Evolutionary conservation across 1,139 yeast genomes (phyloP).

Genomic region (Scheffersomyces insectosa): DNA sequence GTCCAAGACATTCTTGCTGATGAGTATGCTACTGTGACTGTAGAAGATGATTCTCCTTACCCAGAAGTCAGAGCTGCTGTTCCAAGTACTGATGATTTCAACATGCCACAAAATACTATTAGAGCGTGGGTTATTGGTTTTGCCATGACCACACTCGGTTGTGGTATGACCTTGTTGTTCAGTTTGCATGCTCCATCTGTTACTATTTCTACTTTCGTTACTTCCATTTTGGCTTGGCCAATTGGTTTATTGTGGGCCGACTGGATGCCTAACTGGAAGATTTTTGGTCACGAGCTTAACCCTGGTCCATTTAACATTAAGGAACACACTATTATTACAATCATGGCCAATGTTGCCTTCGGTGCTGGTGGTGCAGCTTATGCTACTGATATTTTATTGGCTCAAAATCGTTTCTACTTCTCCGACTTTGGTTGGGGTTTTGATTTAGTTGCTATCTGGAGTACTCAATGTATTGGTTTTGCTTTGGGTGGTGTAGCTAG

Average conservation of each 20-base stretch:
- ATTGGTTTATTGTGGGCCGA: slow-evolving; percentile 54
- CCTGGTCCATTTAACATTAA: slow-evolving; percentile 67
- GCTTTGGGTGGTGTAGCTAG: slow-evolving; percentile 63
- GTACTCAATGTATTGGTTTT: slow-evolving; percentile 65
- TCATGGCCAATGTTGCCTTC: slow-evolving; percentile 61
- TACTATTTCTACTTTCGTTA: slow-evolving; percentile 53
- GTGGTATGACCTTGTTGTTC: slow-evolving; percentile 61
- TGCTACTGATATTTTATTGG: slow-evolving; percentile 58
- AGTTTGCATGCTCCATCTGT: slow-evolving; percentile 60
- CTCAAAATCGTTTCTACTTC: slow-evolving; percentile 53
- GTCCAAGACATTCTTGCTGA: slow-evolving; percentile 26
- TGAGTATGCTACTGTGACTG: slow-evolving; percentile 44
- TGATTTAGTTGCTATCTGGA: slow-evolving; percentile 49
- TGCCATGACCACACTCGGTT: slow-evolving; percentile 58
- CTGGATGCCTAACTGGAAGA: slow-evolving; percentile 46
- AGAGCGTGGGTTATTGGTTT: slow-evolving; percentile 60
- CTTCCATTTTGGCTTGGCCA: slow-evolving; percentile 65
- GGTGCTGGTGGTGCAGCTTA: slow-evolving; percentile 66
- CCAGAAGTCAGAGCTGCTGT: slow-evolving; percentile 74
- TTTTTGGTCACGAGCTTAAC: slow-evolving; percentile 49
- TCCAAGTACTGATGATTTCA: slow-evolving; percentile 58
- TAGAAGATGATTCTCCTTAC: slow-evolving; percentile 60
- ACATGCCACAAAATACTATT: slow-evolving; percentile 58
- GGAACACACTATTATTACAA: slow-evolving; percentile 65
- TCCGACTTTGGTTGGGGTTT: slow-evolving; percentile 53